Base-by-base conservation (phyloP, 2,329 filamentous ascomycete species). In the Lasiodiplodia citricola region DNA sequence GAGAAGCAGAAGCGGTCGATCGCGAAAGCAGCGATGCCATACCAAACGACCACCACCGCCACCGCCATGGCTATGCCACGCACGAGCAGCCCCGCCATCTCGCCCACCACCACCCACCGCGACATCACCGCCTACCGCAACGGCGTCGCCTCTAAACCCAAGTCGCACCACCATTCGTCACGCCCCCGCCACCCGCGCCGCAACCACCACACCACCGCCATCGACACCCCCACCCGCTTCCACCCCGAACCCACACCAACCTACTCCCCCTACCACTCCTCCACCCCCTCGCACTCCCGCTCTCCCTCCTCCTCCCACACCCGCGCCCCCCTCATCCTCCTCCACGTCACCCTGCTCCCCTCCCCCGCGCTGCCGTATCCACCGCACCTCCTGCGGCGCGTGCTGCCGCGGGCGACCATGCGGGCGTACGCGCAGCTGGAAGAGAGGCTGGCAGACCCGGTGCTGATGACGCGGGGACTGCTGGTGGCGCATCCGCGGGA, bases 311-410 rank as follows among this genome's bases (percentile, higher is more conserved):
- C 51, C 51, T 28, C 35, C 31, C 28, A 55, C 35, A 23, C 23
- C 18, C n/a, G 23, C 41, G n/a, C 31, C 64, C 52, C 64, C 92
- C 92, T 96, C 2, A 91, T 96, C 1, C 83, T 96, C 57, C 83
- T 96, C 4, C 92, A 96, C 73, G 90, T 92, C 44, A 94, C 92
- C 0, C 83, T 95, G 0, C 82, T 96, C 5, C 92, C 92, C 0
- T 83, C 93, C 11, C 84, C 88, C 51, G 88, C 91, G 83, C 83
- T 85, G 0, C 94, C 91, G 56, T 81, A 83, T 4, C 78, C 81
- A 65, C 79, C 83, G 8, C 73, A 81, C 21, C 47, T 78, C 52
- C 80, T 89, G 73, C 80, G 80, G 57, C 37, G 55, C 25, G 77
- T 86, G 7, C 79, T 89, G 69, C 86, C 87, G 70, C 79, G 79